Evolutionary conservation across 2,329 filamentous ascomycete genomes (phyloP).

Genomic region (Bipolaris bicolor): DNA sequence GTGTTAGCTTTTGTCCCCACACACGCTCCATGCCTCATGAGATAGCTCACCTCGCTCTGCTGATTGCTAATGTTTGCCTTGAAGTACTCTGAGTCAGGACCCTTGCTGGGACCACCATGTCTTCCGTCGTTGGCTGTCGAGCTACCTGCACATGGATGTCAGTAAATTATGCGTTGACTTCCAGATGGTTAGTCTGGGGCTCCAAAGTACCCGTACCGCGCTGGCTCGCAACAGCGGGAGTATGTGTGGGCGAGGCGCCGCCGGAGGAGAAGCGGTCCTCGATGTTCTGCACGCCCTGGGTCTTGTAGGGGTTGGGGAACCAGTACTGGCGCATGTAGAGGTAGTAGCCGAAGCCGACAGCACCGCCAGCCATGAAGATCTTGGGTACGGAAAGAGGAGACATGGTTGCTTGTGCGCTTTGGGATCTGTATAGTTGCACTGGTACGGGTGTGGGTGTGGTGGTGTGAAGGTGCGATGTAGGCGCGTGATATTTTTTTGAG

Average conservation of each 20-base stretch:
- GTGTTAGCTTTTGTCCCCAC: conserved; percentile 5
- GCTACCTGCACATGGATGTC: conserved; percentile 21
- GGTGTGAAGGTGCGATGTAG: neutral
- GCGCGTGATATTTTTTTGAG: neutral
- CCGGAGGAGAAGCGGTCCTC: conserved; percentile 43
- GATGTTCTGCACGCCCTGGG: conserved; percentile 42
- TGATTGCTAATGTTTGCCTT: conserved; percentile 35
- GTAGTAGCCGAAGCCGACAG: conserved; percentile 46
- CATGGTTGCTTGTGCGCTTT: conserved; percentile 23
- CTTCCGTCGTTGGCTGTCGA: conserved; percentile 31
- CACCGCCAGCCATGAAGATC: conserved; percentile 46
- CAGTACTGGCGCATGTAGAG: conserved; percentile 47
- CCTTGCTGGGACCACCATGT: conserved; percentile 33
- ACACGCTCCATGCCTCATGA: neutral
- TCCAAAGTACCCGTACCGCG: conserved; percentile 29
- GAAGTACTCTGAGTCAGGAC: conserved; percentile 36
- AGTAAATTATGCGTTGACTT: conserved; percentile 5
- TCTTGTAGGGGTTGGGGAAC: conserved; percentile 49
- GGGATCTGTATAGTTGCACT: conserved; percentile 1
- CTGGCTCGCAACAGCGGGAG: conserved; percentile 36
- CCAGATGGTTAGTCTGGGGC: conserved; percentile 4
- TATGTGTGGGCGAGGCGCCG: conserved; percentile 41
- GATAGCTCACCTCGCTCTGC: conserved; percentile 32
- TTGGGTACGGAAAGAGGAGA: conserved; percentile 44
- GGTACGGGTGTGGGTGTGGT: conserved; percentile 2